Evolutionary conservation across 179 eudicot genomes (phyloP), one percentile per base, ranked within the genome.

Genomic region (Silene coronaria): DNA sequence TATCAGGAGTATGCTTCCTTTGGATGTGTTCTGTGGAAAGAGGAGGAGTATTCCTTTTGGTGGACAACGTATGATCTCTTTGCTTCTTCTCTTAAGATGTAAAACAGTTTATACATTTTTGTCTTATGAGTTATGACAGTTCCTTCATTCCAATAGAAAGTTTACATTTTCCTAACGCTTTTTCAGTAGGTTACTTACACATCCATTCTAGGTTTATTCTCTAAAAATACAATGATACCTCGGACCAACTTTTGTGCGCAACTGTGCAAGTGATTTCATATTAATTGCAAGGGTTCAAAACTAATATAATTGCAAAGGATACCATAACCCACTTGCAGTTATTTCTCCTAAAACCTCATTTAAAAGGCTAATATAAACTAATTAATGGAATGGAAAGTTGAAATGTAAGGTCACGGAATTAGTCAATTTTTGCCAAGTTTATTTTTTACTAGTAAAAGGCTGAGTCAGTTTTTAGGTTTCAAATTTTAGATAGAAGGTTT

Each of bases 1-100:
- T 94, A 94, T 84, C 86, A 87, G 82, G 77, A 88, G 77, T 92
- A 89, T 85, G 91, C 97, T 63, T 79, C 91, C 72, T 94, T 94
- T 86, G 97, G 96, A 19, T 89, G 83, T 79, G 89, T 90, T 53
- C 81, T 88, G 71, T 92, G 97, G 97, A 82, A 82, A 78, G 97
- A 94, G 76, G 92, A 87, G 71, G 97, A 94, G 36, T 81, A 87
- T 78, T 81, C 92, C 38, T 73, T 81, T 72, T 94, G 98, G 98
- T 89, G 86, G 87, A 82, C 88, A 59, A 80, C 78, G 96, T 93
- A 87, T 59, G 92, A 83, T 58, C 22, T 78, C 65, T 57, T 74
- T 57, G 65, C 67, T 17, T 60, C 26, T 74, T 48, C 73, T 9
- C 23, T 51, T 53, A 14, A 6, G 48, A 67, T 64, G 19, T 32